phyloP scores from a whole-genome alignment of 2,329 filamentous ascomycete genomes.

The Beauveria rudraprayagi region DNA sequence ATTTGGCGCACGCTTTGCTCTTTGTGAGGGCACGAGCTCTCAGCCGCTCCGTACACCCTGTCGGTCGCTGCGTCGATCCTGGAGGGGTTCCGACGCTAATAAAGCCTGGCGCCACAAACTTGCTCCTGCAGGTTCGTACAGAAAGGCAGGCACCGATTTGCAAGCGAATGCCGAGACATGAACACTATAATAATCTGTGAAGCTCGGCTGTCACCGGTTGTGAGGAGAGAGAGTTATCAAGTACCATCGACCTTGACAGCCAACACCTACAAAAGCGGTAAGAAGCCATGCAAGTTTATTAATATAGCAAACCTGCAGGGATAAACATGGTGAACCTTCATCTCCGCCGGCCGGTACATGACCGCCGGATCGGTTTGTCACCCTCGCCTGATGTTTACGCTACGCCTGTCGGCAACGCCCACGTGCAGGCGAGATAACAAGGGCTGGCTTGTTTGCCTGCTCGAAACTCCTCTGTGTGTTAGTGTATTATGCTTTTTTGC shows the following conservation, averaged over 20 bases:
- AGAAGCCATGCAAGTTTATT: too few relatives aligned
- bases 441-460: not conserved
- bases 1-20: too few relatives aligned
- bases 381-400: not conserved
- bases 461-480: not conserved
- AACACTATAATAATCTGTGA: too few relatives aligned
- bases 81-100: not conserved
- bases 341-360: too few relatives aligned
- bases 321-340: too few relatives aligned
- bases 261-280: too few relatives aligned
- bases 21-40: not conserved
- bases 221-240: too few relatives aligned
- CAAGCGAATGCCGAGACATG: too few relatives aligned
- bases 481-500: not conserved
- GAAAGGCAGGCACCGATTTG: not conserved
- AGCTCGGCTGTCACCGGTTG: too few relatives aligned
- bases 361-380: too few relatives aligned
- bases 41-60: constrained; percentile 7
- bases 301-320: too few relatives aligned
- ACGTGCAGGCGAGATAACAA: not conserved
- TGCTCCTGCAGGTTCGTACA: not conserved
- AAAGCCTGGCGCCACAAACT: not conserved
- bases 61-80: not conserved
- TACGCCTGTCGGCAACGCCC: not conserved
- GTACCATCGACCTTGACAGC: too few relatives aligned